Conservation (phyloP, 2,329 filamentous ascomycete species). For the Myriosclerotinia scirpicola region DNA sequence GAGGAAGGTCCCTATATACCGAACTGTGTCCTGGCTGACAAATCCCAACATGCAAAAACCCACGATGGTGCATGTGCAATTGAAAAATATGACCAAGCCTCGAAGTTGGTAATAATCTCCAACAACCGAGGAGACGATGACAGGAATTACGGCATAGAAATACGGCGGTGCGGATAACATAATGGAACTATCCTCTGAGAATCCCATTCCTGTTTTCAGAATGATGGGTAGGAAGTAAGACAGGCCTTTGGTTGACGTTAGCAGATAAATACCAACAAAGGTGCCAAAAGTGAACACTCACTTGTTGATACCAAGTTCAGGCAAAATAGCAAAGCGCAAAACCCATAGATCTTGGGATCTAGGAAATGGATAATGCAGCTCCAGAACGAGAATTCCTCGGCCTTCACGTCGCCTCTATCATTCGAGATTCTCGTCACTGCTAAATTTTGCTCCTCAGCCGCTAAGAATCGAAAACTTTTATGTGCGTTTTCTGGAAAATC, state of each 20-base stretch:
- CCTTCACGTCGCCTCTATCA: conserved; percentile 57
- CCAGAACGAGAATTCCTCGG: conserved; percentile 58
- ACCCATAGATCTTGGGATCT: conserved; percentile 62
- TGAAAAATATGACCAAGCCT: conserved; percentile 39
- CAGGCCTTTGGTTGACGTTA: conserved; percentile 48
- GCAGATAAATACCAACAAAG: background rate
- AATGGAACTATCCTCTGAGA: conserved; percentile 52
- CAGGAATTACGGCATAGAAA: conserved; percentile 49
- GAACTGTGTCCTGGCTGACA: conserved; percentile 33
- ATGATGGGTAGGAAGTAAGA: conserved; percentile 82
- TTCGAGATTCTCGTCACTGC: conserved; percentile 52
- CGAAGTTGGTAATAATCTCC: conserved; percentile 56
- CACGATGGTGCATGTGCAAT: conserved; percentile 36
- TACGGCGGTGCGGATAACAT: conserved; percentile 57
- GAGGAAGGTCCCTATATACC: conserved; percentile 43
- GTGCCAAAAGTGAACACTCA: background rate
- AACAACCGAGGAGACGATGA: conserved; percentile 51
- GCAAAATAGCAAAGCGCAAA: conserved; percentile 62
- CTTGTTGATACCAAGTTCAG: conserved; percentile 69
- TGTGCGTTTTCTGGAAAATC: conserved; percentile 62
- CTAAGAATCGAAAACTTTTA: conserved; percentile 54
- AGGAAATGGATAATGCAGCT: conserved; percentile 50
- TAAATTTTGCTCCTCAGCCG: conserved; percentile 52
- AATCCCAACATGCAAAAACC: conserved; percentile 40
- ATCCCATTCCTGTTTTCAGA: conserved; percentile 58